Base-by-base conservation (phyloP, 140 eudicot genomes). In the Stevia rebaudiana region DNA sequence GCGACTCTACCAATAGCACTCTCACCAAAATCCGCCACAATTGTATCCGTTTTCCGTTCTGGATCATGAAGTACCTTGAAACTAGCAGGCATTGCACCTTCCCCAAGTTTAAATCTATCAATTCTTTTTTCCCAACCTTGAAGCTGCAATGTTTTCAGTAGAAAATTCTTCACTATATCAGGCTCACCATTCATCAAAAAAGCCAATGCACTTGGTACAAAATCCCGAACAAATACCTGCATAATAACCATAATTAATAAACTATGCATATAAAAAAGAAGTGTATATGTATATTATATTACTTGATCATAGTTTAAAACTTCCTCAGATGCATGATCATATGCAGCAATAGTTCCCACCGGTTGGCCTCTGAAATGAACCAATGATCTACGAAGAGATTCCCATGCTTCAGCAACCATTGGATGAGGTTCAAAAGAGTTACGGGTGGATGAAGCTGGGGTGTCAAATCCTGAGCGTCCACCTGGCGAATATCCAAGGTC, bases 11-110 rank as follows among this genome's bases (percentile, higher is more conserved):
- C 98, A 54, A 91, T 91, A 17, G 98, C 98, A 50, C 96, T 87
- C 74, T 83, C 98, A 51, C 98, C 98, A 68, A 84, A 91, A 82
- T 91, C 95, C 2, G 96, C 95, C 9, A 87, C 81, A 55, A 91
- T 76, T 23, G 87, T 83, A 66, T 90, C 95, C 9, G 94, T 84
- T 56, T 90, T 89, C 30, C 97, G 86, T 63, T 68, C 84, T 8
- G 97, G 91, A 39, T 89, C 86, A 70, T 89, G 97, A 63, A 85
- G 94, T 63, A 90, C 97, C 68, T 86, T 86, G 48, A 90, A 90
- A 74, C 97, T 90, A 69, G 97, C 97, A 36, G 97, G 97, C 97
- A 90, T 90, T 19, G 80, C 97, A 25, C 97, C 97, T 77, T 86
- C 95, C 15, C 95, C 97, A 46, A 90, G 97, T 70, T 78, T 84